Evolutionary conservation across 1,284 basidiomycete genomes (phyloP).

Genomic region (Amylostereum areolatum): DNA sequence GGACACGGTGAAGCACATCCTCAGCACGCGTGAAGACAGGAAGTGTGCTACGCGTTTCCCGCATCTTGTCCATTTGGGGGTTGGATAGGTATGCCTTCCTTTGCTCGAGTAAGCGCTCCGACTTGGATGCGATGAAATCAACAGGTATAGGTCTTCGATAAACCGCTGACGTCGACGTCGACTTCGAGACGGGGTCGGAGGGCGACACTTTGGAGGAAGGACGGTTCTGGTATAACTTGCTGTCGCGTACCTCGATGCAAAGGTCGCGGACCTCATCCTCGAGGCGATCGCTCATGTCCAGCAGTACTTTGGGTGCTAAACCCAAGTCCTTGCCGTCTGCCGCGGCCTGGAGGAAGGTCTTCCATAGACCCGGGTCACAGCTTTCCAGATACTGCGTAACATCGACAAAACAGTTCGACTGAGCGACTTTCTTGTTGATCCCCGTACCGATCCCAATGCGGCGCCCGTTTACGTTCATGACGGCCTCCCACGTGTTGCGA

Average conservation of each 20-base stretch:
- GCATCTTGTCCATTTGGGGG: conserved; percentile 61
- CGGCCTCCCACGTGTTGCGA: conserved; percentile 66
- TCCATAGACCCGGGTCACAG: conserved; percentile 81
- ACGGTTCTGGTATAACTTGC: conserved; percentile 42
- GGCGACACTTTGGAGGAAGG: conserved; percentile 25
- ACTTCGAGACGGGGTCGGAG: conserved; percentile 9
- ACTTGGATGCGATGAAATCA: conserved; percentile 45
- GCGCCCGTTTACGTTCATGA: conserved; percentile 76
- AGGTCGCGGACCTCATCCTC: conserved; percentile 74
- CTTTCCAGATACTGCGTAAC: conserved; percentile 82
- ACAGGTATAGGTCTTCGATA: conserved; percentile 6
- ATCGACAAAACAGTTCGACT: conserved; percentile 79
- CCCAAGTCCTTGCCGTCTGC: conserved; percentile 65
- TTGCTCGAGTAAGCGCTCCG: conserved; percentile 47
- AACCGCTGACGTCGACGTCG: conserved; percentile 5
- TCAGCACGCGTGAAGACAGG: conserved; percentile 70
- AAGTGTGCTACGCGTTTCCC: conserved; percentile 58
- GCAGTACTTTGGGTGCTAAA: conserved; percentile 66
- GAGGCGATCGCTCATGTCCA: conserved; percentile 64
- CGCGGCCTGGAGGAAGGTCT: conserved; percentile 55
- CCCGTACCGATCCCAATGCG: conserved; percentile 78
- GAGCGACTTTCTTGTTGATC: conserved; percentile 70
- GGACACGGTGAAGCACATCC: conserved; percentile 67
- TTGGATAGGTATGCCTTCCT: conserved; percentile 62
- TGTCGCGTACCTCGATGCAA: conserved; percentile 60